These are phyloP conservation scores for Fusarium chuoi DNA, from an alignment of 2,329 filamentous ascomycete genomes.

Conservation along the genomic window DNA sequence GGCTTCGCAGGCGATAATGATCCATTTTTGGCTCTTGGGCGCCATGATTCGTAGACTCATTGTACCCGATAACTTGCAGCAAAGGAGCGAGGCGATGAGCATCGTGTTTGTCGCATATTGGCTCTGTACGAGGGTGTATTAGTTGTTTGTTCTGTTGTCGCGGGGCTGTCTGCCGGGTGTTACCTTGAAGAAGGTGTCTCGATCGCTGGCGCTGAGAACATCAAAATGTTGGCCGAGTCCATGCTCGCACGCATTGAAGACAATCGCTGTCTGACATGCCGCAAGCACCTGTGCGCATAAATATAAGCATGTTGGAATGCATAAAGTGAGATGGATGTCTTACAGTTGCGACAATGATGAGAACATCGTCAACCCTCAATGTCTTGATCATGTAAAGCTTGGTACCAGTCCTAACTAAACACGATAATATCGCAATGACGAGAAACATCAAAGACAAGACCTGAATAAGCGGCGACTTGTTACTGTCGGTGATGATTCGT, in stretches of 20 bases:
- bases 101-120: constrained; percentile 44
- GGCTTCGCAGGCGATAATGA: constrained; percentile 31
- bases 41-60: constrained; percentile 42
- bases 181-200: constrained; percentile 43
- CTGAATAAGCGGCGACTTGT: constrained; percentile 47
- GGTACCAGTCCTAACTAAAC: constrained; percentile 40
- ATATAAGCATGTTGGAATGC: neutral
- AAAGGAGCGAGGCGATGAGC: constrained; percentile 40
- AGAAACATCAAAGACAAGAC: constrained; percentile 46
- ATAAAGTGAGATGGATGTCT: neutral
- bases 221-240: constrained; percentile 39
- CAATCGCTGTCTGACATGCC: constrained; percentile 34
- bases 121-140: constrained; percentile 22
- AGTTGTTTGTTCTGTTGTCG: constrained; percentile 7
- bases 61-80: constrained; percentile 42
- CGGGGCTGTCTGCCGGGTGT: neutral
- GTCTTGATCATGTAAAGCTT: constrained; percentile 46
- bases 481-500: constrained; percentile 41
- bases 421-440: constrained; percentile 42
- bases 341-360: constrained; percentile 42
- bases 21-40: constrained; percentile 35
- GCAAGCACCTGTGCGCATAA: constrained; percentile 32
- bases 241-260: constrained; percentile 36
- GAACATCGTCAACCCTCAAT: constrained; percentile 41
- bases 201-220: constrained; percentile 17